Percentiles rank a stretch among this genome's conserved stretches.
Evolutionary conservation across 208 protist species (phyloP).

Genomic region (Phytomonas sp.): DNA sequence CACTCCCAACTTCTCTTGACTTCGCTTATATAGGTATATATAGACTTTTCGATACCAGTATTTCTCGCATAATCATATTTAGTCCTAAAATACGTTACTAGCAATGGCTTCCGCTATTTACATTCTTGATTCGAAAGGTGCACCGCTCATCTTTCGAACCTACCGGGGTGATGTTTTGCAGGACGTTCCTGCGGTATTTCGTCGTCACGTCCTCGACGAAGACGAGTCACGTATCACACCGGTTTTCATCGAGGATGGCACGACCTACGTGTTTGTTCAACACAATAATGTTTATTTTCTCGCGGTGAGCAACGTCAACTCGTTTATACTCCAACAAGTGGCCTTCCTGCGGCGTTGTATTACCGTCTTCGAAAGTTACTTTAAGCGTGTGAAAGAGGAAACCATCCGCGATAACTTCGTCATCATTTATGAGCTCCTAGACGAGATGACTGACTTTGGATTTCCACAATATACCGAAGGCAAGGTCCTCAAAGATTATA

Average conservation of each 20-base stretch:
- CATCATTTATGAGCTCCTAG: slow-evolving; percentile 98
- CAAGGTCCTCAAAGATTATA: slow-evolving; percentile 94
- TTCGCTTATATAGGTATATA: not conserved
- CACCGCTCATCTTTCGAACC: slow-evolving; percentile 91
- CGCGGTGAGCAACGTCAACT: slow-evolving; percentile 93
- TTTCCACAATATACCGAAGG: slow-evolving; percentile 96
- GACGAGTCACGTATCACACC: slow-evolving; percentile 88
- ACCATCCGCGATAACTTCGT: slow-evolving; percentile 96
- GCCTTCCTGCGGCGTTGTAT: slow-evolving; percentile 92
- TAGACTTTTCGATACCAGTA: not conserved
- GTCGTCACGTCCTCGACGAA: slow-evolving; percentile 87
- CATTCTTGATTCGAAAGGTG: slow-evolving; percentile 92
- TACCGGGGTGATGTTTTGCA: slow-evolving; percentile 94
- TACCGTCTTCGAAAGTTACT: slow-evolving; percentile 91
- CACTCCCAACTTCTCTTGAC: not conserved
- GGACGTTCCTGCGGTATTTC: slow-evolving; percentile 79
- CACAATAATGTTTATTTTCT: slow-evolving; percentile 94
- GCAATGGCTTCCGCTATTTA: slow-evolving; percentile 88
- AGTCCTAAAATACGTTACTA: slow-evolving; percentile 4
- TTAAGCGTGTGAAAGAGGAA: slow-evolving; percentile 93
- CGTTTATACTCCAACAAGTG: slow-evolving; percentile 90
- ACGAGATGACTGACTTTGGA: slow-evolving; percentile 99
- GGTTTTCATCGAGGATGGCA: slow-evolving; percentile 89
- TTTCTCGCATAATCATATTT: slow-evolving; percentile 7
- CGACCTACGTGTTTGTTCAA: slow-evolving; percentile 93